These are phyloP conservation scores for Mycena maculata DNA, from an alignment of 768 basidiomycete species.

Conservation along the genomic window DNA sequence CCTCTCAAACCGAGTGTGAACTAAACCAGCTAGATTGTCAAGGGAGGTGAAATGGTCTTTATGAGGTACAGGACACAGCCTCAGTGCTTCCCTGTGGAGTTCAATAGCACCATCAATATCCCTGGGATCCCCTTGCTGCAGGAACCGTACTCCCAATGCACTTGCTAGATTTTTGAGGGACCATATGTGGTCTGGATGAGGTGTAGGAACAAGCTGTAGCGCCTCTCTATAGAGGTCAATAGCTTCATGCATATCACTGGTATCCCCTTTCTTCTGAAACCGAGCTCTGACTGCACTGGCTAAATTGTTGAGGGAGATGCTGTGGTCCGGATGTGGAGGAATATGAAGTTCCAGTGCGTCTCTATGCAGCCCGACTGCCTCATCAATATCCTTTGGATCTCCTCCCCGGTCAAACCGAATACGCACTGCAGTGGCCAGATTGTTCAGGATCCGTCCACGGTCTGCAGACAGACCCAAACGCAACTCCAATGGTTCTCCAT, in stretches of 20 bases:
- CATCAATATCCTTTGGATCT: conserved; percentile 1
- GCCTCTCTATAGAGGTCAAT: conserved; percentile 39
- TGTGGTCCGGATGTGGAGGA: conserved; percentile 13
- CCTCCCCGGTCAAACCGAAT: neutral
- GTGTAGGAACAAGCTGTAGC: conserved; percentile 35
- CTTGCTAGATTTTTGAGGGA: conserved; percentile 31
- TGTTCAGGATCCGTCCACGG: neutral
- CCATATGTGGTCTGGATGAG: neutral
- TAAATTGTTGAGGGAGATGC: conserved; percentile 26
- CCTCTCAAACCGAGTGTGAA: conserved; percentile 38
- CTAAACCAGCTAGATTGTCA: conserved; percentile 27
- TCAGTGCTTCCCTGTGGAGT: conserved; percentile 34
- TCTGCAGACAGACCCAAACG: neutral
- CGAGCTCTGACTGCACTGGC: conserved; percentile 25
- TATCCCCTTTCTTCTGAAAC: no score
- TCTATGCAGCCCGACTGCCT: neutral
- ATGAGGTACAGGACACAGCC: conserved; percentile 34
- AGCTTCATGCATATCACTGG: conserved; percentile 42
- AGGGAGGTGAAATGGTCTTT: no score
- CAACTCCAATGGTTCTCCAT: neutral
- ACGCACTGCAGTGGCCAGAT: neutral
- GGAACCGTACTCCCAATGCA: conserved; percentile 34
- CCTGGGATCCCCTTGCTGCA: no score
- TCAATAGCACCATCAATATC: conserved; percentile 43
- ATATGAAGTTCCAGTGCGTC: conserved; percentile 21